Percentiles rank a stretch among this genome's conserved stretches.
These are phyloP conservation scores for Xylaria scruposa DNA, from an alignment of 495 filamentous ascomycete genomes.

Conservation along the genomic window DNA sequence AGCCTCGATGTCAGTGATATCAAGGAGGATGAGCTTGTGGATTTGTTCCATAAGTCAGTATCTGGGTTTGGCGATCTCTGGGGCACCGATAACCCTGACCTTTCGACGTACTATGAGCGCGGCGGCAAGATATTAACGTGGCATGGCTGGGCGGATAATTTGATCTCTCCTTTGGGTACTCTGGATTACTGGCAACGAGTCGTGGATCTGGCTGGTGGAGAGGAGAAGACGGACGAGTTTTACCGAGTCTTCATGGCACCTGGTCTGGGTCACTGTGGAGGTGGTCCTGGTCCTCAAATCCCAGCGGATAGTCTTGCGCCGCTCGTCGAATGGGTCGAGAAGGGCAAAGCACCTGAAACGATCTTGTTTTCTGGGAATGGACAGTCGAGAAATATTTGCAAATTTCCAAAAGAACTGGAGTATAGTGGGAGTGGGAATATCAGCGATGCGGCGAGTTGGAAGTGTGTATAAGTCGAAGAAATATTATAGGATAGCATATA, in stretches of 20 bases:
- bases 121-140: slow-evolving; percentile 61
- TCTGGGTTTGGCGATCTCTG: slow-evolving; percentile 45
- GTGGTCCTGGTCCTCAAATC: slow-evolving; percentile 48
- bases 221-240: slow-evolving; percentile 60
- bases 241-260: slow-evolving; percentile 67
- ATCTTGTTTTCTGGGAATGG: slow-evolving; percentile 30
- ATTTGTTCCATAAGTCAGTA: slow-evolving; percentile 39
- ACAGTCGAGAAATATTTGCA: slow-evolving; percentile 35
- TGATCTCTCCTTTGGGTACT: slow-evolving; percentile 45
- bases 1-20: slow-evolving; percentile 35
- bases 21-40: slow-evolving; percentile 35
- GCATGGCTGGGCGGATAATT: slow-evolving; percentile 54
- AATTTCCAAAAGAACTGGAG: slow-evolving; percentile 29
- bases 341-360: slow-evolving; percentile 43
- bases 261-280: slow-evolving; percentile 53
- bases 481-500: neutral
- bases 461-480: slow-evolving; percentile 21
- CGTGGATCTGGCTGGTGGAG: slow-evolving; percentile 48
- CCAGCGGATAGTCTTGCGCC: slow-evolving; percentile 49
- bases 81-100: slow-evolving; percentile 42
- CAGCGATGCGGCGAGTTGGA: slow-evolving; percentile 32
- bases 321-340: slow-evolving; percentile 57
- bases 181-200: slow-evolving; percentile 51
- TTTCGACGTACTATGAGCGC: slow-evolving; percentile 48
- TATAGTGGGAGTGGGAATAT: slow-evolving; percentile 30